A percentile compares a stretch with the other conserved stretches of the same genome.
These are phyloP conservation scores for Melastoma malabathricum DNA, from an alignment of 345 rosid genomes.

Conservation along the genomic window DNA sequence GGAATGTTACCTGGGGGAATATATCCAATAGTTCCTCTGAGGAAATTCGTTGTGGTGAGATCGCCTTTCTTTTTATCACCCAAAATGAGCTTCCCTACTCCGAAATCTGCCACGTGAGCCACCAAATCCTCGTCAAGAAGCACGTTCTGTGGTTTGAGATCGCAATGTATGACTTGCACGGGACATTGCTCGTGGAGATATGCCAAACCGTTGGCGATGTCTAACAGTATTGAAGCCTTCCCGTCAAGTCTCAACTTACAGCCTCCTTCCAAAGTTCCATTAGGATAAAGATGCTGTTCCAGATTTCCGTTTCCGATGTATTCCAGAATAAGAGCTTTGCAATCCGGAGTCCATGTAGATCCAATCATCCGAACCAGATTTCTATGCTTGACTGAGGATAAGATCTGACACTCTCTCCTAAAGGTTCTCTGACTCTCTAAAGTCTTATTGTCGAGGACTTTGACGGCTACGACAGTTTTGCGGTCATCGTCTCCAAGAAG, in stretches of 20 bases:
- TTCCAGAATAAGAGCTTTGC: slow-evolving; percentile 9
- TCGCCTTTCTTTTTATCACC: neutral
- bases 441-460: slow-evolving; percentile 4
- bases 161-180: slow-evolving; percentile 10
- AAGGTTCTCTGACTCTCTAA: slow-evolving; percentile 3
- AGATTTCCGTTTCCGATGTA: slow-evolving; percentile 4
- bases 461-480: slow-evolving; percentile 2
- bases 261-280: neutral
- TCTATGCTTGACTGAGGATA: slow-evolving; percentile 6
- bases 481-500: neutral
- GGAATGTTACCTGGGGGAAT: slow-evolving; percentile 10
- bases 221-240: slow-evolving; percentile 3
- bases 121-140: slow-evolving; percentile 12
- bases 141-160: slow-evolving; percentile 13
- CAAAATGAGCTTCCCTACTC: slow-evolving; percentile 7
- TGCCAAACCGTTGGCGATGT: slow-evolving; percentile 6
- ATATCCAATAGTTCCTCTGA: slow-evolving; percentile 10
- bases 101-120: slow-evolving; percentile 14
- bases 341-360: slow-evolving; percentile 4
- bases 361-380: slow-evolving; percentile 8
- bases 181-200: slow-evolving; percentile 8
- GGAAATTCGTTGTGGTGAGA: neutral
- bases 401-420: slow-evolving; percentile 5
- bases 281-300: slow-evolving; percentile 6
- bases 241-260: slow-evolving; percentile 2